These are phyloP conservation scores for Lignosus rhinocerotis DNA, from an alignment of 1,284 basidiomycete species.

Conservation along the genomic window DNA sequence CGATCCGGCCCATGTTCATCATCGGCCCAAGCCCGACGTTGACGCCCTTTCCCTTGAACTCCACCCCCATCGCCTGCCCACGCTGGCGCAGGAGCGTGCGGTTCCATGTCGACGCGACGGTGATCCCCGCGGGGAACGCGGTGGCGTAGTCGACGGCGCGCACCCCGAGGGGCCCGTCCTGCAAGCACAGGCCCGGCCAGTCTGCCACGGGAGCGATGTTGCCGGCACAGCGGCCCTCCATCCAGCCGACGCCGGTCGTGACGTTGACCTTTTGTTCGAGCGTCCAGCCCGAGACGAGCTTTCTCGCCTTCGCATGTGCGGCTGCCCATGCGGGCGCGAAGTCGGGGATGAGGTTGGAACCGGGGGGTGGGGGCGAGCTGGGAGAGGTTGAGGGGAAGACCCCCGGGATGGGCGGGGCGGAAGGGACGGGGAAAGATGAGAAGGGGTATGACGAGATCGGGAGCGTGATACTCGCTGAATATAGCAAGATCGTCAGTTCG, in stretches of 20 bases:
- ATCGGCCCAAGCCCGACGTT: slow-evolving; percentile 65
- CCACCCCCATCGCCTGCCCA: slow-evolving; percentile 74
- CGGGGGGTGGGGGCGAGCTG: slow-evolving; percentile 31
- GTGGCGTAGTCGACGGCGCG: slow-evolving; percentile 52
- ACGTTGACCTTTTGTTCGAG: slow-evolving; percentile 45
- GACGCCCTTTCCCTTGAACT: slow-evolving; percentile 80
- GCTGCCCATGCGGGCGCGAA: slow-evolving; percentile 43
- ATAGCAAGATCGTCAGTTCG: not conserved
- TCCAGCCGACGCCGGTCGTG: slow-evolving; percentile 48
- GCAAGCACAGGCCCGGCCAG: slow-evolving; percentile 67
- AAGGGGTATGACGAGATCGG: slow-evolving; percentile 27
- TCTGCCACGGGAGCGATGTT: slow-evolving; percentile 40
- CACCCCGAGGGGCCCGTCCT: slow-evolving; percentile 54
- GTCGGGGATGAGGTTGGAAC: slow-evolving; percentile 40
- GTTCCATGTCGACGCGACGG: slow-evolving; percentile 61
- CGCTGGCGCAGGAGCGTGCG: slow-evolving; percentile 68
- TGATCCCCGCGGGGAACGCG: slow-evolving; percentile 62
- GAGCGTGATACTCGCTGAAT: slow-evolving; percentile 18
- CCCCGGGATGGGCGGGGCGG: slow-evolving; percentile 30
- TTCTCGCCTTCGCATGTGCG: slow-evolving; percentile 40
- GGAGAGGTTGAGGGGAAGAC: slow-evolving; percentile 32
- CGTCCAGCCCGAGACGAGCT: slow-evolving; percentile 36
- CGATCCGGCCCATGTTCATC: slow-evolving; percentile 74
- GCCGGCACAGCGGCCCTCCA: slow-evolving; percentile 42
- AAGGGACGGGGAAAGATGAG: slow-evolving; percentile 35